phyloP scores from a whole-genome alignment of 106 monocot species.

The Vanilla planifolia region DNA sequence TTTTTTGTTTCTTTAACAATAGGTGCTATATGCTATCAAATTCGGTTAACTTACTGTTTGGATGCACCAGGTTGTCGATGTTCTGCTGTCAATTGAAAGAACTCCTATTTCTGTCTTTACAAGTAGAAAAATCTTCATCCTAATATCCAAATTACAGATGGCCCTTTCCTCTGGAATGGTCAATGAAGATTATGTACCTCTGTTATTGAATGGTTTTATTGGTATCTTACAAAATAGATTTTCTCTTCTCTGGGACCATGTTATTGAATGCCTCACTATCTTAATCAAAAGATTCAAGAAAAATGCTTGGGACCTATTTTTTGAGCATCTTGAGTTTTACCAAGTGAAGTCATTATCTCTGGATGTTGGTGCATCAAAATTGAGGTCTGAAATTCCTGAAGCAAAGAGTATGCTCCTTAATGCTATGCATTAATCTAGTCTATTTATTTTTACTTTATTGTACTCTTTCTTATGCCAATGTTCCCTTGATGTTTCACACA shows the following conservation, averaged over 20 bases:
- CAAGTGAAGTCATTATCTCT: constrained; percentile 34
- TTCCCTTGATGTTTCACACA: background rate
- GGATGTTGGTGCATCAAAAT: constrained; percentile 11
- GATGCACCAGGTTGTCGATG: constrained; percentile 48
- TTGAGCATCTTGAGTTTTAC: constrained; percentile 38
- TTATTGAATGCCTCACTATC: constrained; percentile 49
- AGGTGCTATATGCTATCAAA: no score
- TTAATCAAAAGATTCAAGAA: constrained; percentile 48
- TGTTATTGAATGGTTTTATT: constrained; percentile 62
- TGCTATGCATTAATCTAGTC: background rate
- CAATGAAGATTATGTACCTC: constrained; percentile 47
- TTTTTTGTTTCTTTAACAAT: background rate
- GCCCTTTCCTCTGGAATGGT: constrained; percentile 42
- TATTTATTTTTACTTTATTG: background rate
- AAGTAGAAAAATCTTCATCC: constrained; percentile 39
- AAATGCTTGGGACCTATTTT: constrained; percentile 39
- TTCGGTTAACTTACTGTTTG: constrained; percentile 5
- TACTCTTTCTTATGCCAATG: background rate
- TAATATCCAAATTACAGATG: constrained; percentile 66
- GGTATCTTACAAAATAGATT: constrained; percentile 82
- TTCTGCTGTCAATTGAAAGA: constrained; percentile 56
- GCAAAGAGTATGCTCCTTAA: constrained; percentile 29
- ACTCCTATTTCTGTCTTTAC: constrained; percentile 56
- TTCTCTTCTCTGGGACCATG: constrained; percentile 52
- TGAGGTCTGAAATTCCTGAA: constrained; percentile 12